phyloP scores from a whole-genome alignment of 2,329 filamentous ascomycete species.

The Fusarium sterilihyphosum region DNA sequence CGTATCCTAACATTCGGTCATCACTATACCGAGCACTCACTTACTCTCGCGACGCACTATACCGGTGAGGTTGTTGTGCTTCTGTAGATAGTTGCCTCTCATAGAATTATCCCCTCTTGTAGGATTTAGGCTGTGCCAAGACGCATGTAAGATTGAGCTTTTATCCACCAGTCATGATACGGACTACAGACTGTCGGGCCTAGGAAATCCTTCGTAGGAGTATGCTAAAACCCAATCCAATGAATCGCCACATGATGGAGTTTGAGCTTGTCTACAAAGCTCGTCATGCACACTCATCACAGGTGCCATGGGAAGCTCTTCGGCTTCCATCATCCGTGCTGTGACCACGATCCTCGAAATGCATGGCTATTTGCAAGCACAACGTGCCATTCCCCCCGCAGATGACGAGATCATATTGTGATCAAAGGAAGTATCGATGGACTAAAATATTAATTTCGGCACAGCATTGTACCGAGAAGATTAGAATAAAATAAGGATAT shows the following conservation, averaged over 20 bases:
- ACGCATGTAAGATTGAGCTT: not conserved
- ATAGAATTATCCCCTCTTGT: not conserved
- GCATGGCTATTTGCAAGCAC: not conserved
- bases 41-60: not conserved
- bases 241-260: too few relatives aligned
- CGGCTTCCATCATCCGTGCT: not conserved
- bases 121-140: slow-evolving; percentile 1
- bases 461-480: not conserved
- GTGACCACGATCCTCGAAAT: not conserved
- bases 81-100: not conserved
- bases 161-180: not conserved
- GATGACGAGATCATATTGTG: not conserved
- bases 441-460: not conserved
- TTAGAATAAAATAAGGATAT: not conserved
- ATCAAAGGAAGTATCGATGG: not conserved
- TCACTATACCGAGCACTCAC: not conserved
- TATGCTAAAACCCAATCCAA: not conserved
- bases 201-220: not conserved
- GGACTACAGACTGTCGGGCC: not conserved
- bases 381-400: not conserved
- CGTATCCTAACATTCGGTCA: not conserved
- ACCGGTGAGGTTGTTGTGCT: not conserved
- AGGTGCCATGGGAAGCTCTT: not conserved
- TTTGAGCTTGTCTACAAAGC: not conserved
- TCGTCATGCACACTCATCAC: not conserved